Conservation (phyloP, 129 eudicot species). For the Chrysanthemum lavandulifolium region DNA sequence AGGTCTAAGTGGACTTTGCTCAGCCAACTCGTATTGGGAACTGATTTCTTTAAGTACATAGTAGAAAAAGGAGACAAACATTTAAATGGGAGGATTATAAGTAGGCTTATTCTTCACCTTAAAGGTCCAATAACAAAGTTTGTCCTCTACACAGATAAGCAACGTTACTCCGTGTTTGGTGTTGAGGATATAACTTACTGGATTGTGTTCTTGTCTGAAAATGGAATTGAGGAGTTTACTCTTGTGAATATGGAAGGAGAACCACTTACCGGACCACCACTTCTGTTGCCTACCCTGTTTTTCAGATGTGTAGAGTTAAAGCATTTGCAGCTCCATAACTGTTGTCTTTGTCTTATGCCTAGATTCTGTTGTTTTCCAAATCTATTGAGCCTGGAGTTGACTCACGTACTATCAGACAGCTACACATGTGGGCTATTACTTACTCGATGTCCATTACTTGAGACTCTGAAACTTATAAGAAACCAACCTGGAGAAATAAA, state of each 20-base stretch:
- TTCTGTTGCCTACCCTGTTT: neutral
- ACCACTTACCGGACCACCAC: too few species aligned
- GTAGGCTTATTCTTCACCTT: slow-evolving; percentile 9
- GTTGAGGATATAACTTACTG: slow-evolving; percentile 1
- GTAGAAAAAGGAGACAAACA: neutral
- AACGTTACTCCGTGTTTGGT: neutral
- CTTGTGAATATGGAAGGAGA: neutral
- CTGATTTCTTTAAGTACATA: neutral
- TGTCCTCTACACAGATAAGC: neutral
- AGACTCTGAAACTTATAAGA: neutral
- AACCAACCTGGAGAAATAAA: neutral
- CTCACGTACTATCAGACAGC: neutral
- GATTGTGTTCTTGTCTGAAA: slow-evolving; percentile 5
- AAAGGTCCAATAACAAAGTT: slow-evolving; percentile 14
- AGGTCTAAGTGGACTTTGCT: slow-evolving; percentile 14
- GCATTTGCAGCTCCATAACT: neutral
- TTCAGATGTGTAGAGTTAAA: slow-evolving; percentile 24
- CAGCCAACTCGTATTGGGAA: slow-evolving; percentile 11
- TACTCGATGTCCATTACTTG: slow-evolving; percentile 7
- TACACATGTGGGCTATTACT: neutral
- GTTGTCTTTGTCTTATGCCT: neutral
- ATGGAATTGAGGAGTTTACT: neutral
- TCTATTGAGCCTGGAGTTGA: slow-evolving; percentile 16
- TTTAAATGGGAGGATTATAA: neutral
- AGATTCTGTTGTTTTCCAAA: slow-evolving; percentile 22